A percentile compares a stretch with the other conserved stretches of the same genome.
phyloP scores from a whole-genome alignment of 1,284 basidiomycete genomes.

The Boletus austroedulis region DNA sequence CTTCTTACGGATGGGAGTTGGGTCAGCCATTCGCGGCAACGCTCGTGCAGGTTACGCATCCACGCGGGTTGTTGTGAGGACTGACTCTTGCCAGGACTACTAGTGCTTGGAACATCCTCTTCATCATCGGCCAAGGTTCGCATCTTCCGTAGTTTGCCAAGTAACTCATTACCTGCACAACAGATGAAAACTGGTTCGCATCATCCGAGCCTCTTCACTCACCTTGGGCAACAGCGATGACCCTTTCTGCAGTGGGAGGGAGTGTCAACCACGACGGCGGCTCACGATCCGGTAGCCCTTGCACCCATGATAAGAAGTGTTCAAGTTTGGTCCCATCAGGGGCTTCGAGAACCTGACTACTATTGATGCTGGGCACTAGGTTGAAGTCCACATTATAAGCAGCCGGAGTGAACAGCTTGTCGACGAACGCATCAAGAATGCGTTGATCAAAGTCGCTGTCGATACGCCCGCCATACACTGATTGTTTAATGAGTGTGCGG shows the following conservation, averaged over 20 bases:
- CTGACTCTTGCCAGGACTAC: slow-evolving; percentile 56
- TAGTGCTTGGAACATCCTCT: slow-evolving; percentile 54
- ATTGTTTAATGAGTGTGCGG: slow-evolving; percentile 87
- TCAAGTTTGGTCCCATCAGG: slow-evolving; percentile 91
- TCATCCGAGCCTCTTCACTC: slow-evolving; percentile 18
- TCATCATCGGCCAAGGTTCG: slow-evolving; percentile 87
- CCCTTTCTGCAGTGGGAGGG: slow-evolving; percentile 84
- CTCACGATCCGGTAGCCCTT: slow-evolving; percentile 82
- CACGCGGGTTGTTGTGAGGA: slow-evolving; percentile 80
- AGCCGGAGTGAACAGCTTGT: slow-evolving; percentile 78
- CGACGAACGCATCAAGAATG: slow-evolving; percentile 89
- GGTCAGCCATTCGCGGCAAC: slow-evolving; percentile 80
- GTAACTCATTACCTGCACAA: slow-evolving; percentile 69
- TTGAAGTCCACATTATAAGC: slow-evolving; percentile 93
- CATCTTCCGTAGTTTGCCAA: slow-evolving; percentile 89
- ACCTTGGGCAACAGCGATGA: slow-evolving; percentile 92
- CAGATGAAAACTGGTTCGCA: slow-evolving; percentile 12
- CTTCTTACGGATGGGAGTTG: slow-evolving; percentile 68
- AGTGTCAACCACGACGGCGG: slow-evolving; percentile 92
- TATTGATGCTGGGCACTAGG: slow-evolving; percentile 69
- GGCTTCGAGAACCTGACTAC: slow-evolving; percentile 59
- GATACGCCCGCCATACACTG: slow-evolving; percentile 89
- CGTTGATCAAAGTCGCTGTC: slow-evolving; percentile 94
- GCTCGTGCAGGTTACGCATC: slow-evolving; percentile 83
- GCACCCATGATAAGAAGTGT: slow-evolving; percentile 87